phyloP scores from a whole-genome alignment of 2,329 filamentous ascomycete species.

The Venturia nashicola region DNA sequence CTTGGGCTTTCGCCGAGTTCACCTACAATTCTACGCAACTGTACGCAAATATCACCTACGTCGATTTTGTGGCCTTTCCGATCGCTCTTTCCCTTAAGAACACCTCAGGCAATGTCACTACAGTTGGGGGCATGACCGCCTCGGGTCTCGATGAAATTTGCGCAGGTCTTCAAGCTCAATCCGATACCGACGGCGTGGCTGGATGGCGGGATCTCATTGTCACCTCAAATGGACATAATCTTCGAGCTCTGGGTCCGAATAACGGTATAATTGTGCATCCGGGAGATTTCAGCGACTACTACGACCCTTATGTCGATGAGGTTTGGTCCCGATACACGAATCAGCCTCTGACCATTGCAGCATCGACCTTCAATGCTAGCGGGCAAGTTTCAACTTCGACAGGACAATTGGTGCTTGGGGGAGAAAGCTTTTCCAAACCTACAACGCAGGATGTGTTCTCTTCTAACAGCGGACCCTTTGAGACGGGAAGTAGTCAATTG shows the following conservation, averaged over 20 bases:
- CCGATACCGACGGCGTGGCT: conserved; percentile 37
- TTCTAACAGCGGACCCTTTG: conserved; percentile 52
- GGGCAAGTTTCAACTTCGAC: conserved; percentile 42
- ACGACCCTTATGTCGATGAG: conserved; percentile 37
- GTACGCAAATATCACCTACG: conserved; percentile 51
- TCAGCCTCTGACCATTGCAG: conserved; percentile 26
- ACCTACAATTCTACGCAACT: conserved; percentile 34
- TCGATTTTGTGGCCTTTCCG: conserved; percentile 55
- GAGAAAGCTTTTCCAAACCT: conserved; percentile 43
- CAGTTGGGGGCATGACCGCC: conserved; percentile 44
- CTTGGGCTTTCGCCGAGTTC: conserved; percentile 36
- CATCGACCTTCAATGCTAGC: conserved; percentile 26
- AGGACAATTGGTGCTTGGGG: conserved; percentile 30
- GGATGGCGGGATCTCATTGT: conserved; percentile 52
- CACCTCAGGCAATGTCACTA: conserved; percentile 25
- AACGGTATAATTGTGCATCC: conserved; percentile 33
- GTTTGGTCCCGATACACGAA: conserved; percentile 45
- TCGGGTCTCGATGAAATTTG: conserved; percentile 46
- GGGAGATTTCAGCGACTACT: conserved; percentile 39
- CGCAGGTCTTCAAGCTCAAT: conserved; percentile 42
- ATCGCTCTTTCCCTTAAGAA: conserved; percentile 33
- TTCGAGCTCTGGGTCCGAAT: conserved; percentile 33
- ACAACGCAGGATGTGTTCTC: conserved; percentile 52
- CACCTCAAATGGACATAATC: conserved; percentile 21
- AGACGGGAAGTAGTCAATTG: conserved; percentile 27